phyloP scores from a whole-genome alignment of 805 yeast species.

The Nematodospora valgi region DNA sequence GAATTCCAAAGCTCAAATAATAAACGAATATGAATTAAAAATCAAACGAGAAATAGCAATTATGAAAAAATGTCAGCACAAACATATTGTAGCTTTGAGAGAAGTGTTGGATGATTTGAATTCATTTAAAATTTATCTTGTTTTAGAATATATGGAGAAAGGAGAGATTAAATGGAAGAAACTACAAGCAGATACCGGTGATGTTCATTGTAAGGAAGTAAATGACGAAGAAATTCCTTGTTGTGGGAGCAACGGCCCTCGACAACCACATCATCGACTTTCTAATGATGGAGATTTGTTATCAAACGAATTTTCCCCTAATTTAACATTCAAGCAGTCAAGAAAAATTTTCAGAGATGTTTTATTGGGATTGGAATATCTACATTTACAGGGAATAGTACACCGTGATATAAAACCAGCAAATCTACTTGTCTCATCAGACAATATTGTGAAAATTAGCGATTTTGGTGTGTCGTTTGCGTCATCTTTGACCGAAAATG shows the following conservation, averaged over 20 bases:
- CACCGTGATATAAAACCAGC: constrained; percentile 98
- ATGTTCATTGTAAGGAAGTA: background rate
- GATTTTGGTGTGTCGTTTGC: constrained; percentile 96
- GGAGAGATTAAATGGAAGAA: constrained; percentile 87
- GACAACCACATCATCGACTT: constrained; percentile 8
- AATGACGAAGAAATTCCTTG: constrained; percentile 42
- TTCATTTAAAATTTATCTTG: constrained; percentile 83
- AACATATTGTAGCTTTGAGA: constrained; percentile 36
- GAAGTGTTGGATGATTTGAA: constrained; percentile 81
- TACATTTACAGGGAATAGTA: constrained; percentile 85
- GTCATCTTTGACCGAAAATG: constrained; percentile 37
- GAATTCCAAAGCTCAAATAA: constrained; percentile 14
- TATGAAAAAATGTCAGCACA: constrained; percentile 46
- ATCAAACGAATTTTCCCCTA: constrained; percentile 45
- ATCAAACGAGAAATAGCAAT: constrained; percentile 43
- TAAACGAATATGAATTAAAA: constrained; percentile 33
- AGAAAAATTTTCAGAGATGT: constrained; percentile 79
- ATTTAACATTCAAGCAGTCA: constrained; percentile 62
- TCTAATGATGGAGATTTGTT: constrained; percentile 17
- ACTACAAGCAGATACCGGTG: constrained; percentile 9
- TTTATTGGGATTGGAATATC: constrained; percentile 80
- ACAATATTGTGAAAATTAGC: constrained; percentile 81
- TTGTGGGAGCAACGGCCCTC: constrained; percentile 16
- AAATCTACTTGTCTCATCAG: constrained; percentile 67
- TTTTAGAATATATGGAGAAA: constrained; percentile 81